Evolutionary conservation across 257 asterid species (phyloP), one percentile per base, ranked within the genome.

Genomic region (Ilex aquifolium): DNA sequence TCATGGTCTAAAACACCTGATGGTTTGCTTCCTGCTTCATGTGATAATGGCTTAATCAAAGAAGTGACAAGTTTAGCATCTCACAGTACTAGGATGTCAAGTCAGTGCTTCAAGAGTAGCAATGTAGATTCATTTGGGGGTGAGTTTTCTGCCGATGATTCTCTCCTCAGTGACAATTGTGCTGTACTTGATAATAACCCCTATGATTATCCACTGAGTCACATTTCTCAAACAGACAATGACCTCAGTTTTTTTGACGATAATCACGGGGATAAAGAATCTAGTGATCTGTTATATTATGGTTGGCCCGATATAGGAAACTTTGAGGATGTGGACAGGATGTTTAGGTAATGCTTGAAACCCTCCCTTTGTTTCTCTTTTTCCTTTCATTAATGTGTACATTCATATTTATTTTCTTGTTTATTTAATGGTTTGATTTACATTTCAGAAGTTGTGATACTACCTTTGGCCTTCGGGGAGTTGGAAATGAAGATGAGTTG

Each of bases 261-360:
- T 63, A 75, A 77, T 66, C 66, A 65, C 0, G 89, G 71, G 49
- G 82, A 56, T 56, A 85, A 80, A 80, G 85, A 85, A 76, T 75
- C 94, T 31, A 74, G 75, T 56, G 94, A 87, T 65, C 72, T 82
- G 63, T 71, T 82, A 60, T 77, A 73, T 72, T 85, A 79, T 71
- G 78, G 72, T 69, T 92, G 95, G 96, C 83, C 95, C 60, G 95
- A 89, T 60, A 80, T 89, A 63, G 94, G 81, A 65, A 87, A 84
- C 74, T 92, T 92, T 63, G 99, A 87, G 64, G 97, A 87, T 61
- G 88, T 87, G 56, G 95, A 89, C 75, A 77, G 79, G 82, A 83
- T 89, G 82, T 85, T 92, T 72, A 81, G 95, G 97, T 90, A 87
- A 76, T 66, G 51, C 10, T 58, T 66, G 32, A 50, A 30, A 64